phyloP scores from a whole-genome alignment of 208 protist species.

The Trypanosoma caninum region DNA sequence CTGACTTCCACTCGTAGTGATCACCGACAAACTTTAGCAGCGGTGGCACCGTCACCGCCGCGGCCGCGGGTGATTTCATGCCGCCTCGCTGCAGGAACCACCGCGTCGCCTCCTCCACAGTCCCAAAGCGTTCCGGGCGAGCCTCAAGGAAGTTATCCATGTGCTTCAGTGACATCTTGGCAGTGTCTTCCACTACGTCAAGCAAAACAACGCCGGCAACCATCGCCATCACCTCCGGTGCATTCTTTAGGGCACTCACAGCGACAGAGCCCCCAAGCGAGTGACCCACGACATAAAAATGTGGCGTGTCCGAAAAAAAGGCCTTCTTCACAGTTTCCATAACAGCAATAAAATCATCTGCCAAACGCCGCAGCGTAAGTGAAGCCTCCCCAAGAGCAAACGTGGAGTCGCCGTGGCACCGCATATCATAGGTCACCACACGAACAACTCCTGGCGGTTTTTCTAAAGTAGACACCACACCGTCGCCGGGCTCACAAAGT shows the following conservation, averaged over 20 bases:
- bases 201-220: constrained; percentile 76
- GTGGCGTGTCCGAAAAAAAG: constrained; percentile 35
- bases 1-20: constrained; percentile 66
- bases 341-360: constrained; percentile 59
- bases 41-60: constrained; percentile 70
- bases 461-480: background rate
- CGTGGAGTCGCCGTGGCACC: constrained; percentile 85
- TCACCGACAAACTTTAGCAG: constrained; percentile 43
- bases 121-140: constrained; percentile 63
- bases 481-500: background rate
- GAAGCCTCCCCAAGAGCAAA: constrained; percentile 51
- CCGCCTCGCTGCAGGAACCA: constrained; percentile 81
- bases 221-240: constrained; percentile 22
- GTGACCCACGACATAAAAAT: constrained; percentile 79
- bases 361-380: constrained; percentile 60
- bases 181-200: constrained; percentile 91
- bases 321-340: constrained; percentile 33
- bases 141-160: constrained; percentile 77
- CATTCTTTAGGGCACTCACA: constrained; percentile 31
- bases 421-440: constrained; percentile 80
- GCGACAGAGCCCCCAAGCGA: constrained; percentile 86
- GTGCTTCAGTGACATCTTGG: constrained; percentile 68
- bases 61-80: constrained; percentile 61
- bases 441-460: constrained; percentile 16
- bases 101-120: constrained; percentile 52